A percentile compares a stretch with the other conserved stretches of the same genome.
These are phyloP conservation scores for Talaromyces sp. DNA, from an alignment of 2,329 filamentous ascomycete genomes.

Conservation along the genomic window DNA sequence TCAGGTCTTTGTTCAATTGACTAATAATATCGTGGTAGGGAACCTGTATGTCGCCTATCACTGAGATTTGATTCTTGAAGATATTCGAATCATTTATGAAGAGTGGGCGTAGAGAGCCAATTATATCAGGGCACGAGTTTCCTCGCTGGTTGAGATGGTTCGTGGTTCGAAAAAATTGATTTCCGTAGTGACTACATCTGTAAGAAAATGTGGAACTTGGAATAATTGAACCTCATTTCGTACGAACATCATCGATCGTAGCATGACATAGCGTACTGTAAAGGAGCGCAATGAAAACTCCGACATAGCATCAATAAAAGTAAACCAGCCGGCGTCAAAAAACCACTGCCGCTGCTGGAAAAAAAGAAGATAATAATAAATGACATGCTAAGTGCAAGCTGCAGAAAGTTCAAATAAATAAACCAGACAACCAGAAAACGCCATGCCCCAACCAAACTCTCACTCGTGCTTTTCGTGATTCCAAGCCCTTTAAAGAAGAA, in stretches of 20 bases:
- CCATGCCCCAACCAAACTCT: not conserved
- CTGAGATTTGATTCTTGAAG: not conserved
- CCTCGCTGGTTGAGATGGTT: not conserved
- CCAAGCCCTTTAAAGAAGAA: not conserved
- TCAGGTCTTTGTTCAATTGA: not conserved
- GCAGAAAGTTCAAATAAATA: not conserved
- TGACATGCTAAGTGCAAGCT: not conserved
- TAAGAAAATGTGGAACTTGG: not conserved
- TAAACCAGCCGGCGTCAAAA: not conserved
- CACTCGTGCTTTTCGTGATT: not conserved
- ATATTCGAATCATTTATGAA: not conserved
- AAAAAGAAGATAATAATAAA: not conserved
- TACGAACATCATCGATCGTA: not conserved
- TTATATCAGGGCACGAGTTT: not conserved
- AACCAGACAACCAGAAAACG: not conserved
- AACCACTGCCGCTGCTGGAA: not conserved
- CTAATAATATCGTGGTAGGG: not conserved
- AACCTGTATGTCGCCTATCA: conserved; percentile 6
- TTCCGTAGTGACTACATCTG: not conserved
- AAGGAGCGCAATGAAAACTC: not conserved
- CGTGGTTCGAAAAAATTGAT: not conserved
- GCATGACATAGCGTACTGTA: not conserved
- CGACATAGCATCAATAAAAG: not conserved
- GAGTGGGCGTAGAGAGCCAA: not conserved
- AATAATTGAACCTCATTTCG: not conserved